These are phyloP conservation scores for Metschnikowia vanudenii DNA, from an alignment of 805 yeast species.

Conservation along the genomic window DNA sequence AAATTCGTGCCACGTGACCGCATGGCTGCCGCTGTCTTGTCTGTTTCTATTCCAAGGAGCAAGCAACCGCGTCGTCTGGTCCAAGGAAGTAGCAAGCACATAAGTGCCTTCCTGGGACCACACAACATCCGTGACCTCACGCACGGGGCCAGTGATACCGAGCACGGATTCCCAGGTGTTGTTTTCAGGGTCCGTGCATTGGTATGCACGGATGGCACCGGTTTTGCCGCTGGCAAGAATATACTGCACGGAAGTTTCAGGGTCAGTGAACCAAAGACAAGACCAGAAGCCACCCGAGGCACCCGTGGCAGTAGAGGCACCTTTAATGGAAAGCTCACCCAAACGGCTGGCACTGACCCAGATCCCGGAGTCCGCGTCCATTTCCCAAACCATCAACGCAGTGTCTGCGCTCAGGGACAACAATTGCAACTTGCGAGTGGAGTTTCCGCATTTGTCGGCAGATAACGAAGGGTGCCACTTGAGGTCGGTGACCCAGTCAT, in stretches of 20 bases:
- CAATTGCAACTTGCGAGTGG: conserved; percentile 47
- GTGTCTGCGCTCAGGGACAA: conserved; percentile 92
- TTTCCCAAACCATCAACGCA: conserved; percentile 90
- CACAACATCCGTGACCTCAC: conserved; percentile 69
- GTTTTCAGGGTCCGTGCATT: conserved; percentile 20
- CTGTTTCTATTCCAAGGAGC: conserved; percentile 55
- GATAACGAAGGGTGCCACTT: conserved; percentile 64
- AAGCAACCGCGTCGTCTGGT: conserved; percentile 87
- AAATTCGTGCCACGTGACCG: conserved; percentile 76
- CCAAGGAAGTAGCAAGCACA: conserved; percentile 75
- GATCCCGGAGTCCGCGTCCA: conserved; percentile 80
- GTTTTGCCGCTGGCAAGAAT: conserved; percentile 86
- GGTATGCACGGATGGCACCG: conserved; percentile 88
- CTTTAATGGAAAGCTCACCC: conserved; percentile 92
- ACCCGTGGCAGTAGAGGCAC: conserved; percentile 98
- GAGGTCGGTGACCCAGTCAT: conserved; percentile 91
- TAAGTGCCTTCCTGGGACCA: conserved; percentile 73
- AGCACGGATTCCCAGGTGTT: conserved; percentile 42
- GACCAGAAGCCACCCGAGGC: conserved; percentile 71
- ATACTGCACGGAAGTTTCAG: conserved; percentile 30
- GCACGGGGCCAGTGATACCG: conserved; percentile 75
- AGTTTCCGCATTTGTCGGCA: not conserved
- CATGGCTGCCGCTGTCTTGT: not conserved
- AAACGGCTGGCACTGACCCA: conserved; percentile 82
- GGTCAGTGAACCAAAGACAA: conserved; percentile 60